Evolutionary conservation across 768 basidiomycete genomes (phyloP).

Genomic region (Agrocybe chaxingu): DNA sequence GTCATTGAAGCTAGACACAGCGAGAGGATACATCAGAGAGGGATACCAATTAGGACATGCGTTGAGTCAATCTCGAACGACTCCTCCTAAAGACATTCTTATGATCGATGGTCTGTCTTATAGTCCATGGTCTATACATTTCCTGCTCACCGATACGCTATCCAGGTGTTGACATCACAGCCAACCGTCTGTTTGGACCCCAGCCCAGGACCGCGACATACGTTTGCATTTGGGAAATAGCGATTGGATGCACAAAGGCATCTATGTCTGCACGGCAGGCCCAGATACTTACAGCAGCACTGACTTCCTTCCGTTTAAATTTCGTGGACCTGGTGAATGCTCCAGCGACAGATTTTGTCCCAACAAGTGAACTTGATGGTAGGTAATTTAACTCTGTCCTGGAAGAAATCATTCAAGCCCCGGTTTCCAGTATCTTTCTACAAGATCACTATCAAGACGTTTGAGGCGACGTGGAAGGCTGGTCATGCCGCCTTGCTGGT

Average conservation of each 20-base stretch:
- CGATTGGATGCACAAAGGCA: conserved; percentile 61
- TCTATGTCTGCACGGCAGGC: conserved; percentile 53
- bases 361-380: conserved; percentile 78
- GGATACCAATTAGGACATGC: conserved; percentile 44
- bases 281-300: conserved; percentile 47
- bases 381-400: conserved; percentile 17
- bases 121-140: not conserved
- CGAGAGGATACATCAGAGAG: conserved; percentile 35
- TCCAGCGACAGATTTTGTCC: conserved; percentile 65
- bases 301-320: conserved; percentile 60
- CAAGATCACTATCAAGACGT: conserved; percentile 53
- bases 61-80: conserved; percentile 27
- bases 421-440: conserved; percentile 72
- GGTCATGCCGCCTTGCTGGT: conserved; percentile 53
- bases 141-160: not conserved
- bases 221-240: conserved; percentile 90
- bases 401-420: conserved; percentile 6
- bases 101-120: conserved; percentile 43
- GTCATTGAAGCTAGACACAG: conserved; percentile 66
- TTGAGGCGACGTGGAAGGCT: conserved; percentile 57
- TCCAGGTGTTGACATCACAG: conserved; percentile 74
- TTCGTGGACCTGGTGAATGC: conserved; percentile 78
- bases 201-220: conserved; percentile 83
- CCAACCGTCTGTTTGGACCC: conserved; percentile 87
- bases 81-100: conserved; percentile 32